Base-by-base conservation (phyloP, 2,329 filamentous ascomycete genomes). In the Cladophialophora immunda region DNA sequence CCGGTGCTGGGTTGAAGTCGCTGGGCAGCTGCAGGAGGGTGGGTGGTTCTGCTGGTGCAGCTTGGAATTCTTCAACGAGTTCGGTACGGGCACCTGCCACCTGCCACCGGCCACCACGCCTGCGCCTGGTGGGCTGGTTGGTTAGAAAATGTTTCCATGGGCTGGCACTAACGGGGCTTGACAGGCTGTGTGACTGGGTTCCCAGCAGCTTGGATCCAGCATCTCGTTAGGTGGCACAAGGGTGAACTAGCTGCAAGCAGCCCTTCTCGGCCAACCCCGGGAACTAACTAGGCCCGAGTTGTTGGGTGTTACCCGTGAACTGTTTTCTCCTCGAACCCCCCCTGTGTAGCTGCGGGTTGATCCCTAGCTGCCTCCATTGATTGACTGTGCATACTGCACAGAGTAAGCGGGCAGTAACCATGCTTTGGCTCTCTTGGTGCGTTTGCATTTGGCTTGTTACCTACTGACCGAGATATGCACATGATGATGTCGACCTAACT, bases 121-220 rank as follows among this genome's bases (percentile, higher is more conserved):
- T n/a, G n/a, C n/a, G n/a, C 32, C 32, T 34, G 13, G 4, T 34
- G 32, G 4, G 6, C 13, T 34, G 25, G 45, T 25, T 22, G 8
- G 19, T 11, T 50, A 50, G 45, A 50, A 11, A 25, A 50, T 50
- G 45, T 50, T 25, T 25, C 45, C 45, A 22, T 25, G 4, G 45
- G 13, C n/a, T 3, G 11, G 7, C 5, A 4, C 15, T 2, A 19
- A 41, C 15, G 38, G 19, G 19, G 19, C 19, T 22, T 50, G 45
- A 25, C 45, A 25, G 19, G n/a, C 17, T 22, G 7, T 50, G 45
- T 50, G 8, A 50, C 45, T 50, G 45, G 45, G 45, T 50, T 50
- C 45, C 45, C 45, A 50, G 45, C 45, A 50, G 45, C 22, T 50
- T 50, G 45, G 45, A 50, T 50, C 45, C 45, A 8, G 45, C 45